Conservation (phyloP, 306 rosid species). For the Cucumis cinereus region DNA sequence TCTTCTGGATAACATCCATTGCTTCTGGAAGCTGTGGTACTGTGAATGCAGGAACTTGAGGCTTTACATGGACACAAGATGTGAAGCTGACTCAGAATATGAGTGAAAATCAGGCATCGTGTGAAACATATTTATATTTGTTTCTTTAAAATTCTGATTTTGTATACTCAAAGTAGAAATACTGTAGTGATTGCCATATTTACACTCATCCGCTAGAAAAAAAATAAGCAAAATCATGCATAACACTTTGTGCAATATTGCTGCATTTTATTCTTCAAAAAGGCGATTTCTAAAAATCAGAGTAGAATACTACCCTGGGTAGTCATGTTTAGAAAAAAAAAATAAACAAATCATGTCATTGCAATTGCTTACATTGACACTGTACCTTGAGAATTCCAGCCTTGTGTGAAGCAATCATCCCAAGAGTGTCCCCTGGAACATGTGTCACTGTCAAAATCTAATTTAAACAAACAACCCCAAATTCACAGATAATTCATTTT, state of each 20-base stretch:
- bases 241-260: not conserved
- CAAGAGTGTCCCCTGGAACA: slow-evolving; percentile 49
- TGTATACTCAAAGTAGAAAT: slow-evolving; percentile 21
- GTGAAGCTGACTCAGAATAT: slow-evolving; percentile 36
- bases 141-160: slow-evolving; percentile 10
- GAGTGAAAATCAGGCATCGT: slow-evolving; percentile 14
- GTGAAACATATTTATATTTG: not conserved
- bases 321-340: slow-evolving; percentile 9
- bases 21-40: slow-evolving; percentile 71
- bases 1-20: slow-evolving; percentile 52
- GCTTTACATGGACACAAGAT: slow-evolving; percentile 49
- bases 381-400: slow-evolving; percentile 73
- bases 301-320: slow-evolving; percentile 17
- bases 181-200: slow-evolving; percentile 16
- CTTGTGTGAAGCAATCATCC: slow-evolving; percentile 58
- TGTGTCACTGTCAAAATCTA: not conserved
- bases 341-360: slow-evolving; percentile 11
- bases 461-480: not conserved
- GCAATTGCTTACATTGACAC: slow-evolving; percentile 9
- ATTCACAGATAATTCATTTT: not conserved
- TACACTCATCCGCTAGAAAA: not conserved
- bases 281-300: slow-evolving; percentile 13
- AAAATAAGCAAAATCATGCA: slow-evolving; percentile 1
- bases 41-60: slow-evolving; percentile 63
- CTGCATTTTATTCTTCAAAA: slow-evolving; percentile 7